Base-by-base conservation (phyloP, 345 rosid genomes). In the Reutealis trisperma region DNA sequence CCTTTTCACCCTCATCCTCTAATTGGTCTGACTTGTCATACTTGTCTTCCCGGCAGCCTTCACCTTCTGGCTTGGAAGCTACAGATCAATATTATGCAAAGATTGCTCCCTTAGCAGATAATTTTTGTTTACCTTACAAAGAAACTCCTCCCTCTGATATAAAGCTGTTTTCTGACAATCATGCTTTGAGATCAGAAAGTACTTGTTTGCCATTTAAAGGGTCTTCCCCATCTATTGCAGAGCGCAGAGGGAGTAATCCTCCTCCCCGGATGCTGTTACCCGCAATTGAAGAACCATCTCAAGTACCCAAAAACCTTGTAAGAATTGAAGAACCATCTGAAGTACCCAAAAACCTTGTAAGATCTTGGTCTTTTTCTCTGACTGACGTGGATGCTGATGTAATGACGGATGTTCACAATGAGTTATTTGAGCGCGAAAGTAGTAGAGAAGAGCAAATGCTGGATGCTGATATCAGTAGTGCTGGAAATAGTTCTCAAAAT, bases 1-100 rank as follows among this genome's bases (percentile, higher is more conserved):
- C 85, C 74, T 89, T 91, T 73, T 91, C 94, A 62, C 94, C 94
- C 27, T 85, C 92, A 13, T 89, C 92, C 47, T 86, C 92, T 63
- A 91, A 88, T 75, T 89, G 91, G 92, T 89, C 92, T 68, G 94
- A 90, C 86, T 78, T 85, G 25, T 84, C 90, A 32, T 85, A 79
- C 81, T 78, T 84, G 63, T 87, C 91, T 67, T 89, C 92, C 65
- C 88, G 73, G 83, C 94, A 84, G 75, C 89, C 92, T 83, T 87
- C 91, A 60, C 94, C 94, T 34, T 87, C 94, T 66, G 80, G 84
- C 70, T 24, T 78, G 79, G 91, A 86, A 76, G 67, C 86, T 27
- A 69, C 67, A 6, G 86, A 87, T 67, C 78, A 68, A 47, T 75
- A 70, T 79, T 58, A 70, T 61, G 69, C 58, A 32, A 82, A 83